phyloP scores from a whole-genome alignment of 208 protist genomes.

The Leishmania tropica region DNA sequence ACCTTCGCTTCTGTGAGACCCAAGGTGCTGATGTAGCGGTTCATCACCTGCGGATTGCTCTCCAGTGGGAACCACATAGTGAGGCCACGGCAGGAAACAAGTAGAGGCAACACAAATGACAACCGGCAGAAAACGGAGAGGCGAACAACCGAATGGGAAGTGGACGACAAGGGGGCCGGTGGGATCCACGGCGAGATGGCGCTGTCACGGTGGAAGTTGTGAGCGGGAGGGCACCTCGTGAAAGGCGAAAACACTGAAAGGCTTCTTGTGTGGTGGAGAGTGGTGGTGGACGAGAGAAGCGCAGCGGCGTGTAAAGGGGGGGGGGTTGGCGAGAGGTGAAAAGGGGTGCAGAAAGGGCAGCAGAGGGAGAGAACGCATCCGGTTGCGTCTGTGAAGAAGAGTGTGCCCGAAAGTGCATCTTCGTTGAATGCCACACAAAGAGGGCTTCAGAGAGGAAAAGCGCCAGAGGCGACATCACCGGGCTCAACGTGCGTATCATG shows the following conservation, averaged over 20 bases:
- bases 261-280: too few relatives aligned
- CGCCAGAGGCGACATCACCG: background rate
- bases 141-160: background rate
- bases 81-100: background rate
- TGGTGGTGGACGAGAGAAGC: background rate
- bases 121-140: background rate
- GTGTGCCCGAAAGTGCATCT: background rate
- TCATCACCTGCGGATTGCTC: constrained; percentile 94
- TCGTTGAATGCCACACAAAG: background rate
- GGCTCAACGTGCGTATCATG: background rate
- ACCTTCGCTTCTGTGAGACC: constrained; percentile 57
- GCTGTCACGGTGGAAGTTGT: background rate
- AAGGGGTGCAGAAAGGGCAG: background rate
- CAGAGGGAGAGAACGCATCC: background rate
- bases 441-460: background rate
- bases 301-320: background rate
- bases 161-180: background rate
- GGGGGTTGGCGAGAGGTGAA: background rate
- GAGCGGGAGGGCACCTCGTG: background rate
- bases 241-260: background rate
- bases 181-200: background rate
- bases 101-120: background rate
- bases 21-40: constrained; percentile 66
- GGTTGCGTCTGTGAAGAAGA: too few relatives aligned
- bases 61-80: constrained; percentile 91